Evolutionary conservation across 768 basidiomycete species (phyloP).

Genomic region (Amanita jacksonii): DNA sequence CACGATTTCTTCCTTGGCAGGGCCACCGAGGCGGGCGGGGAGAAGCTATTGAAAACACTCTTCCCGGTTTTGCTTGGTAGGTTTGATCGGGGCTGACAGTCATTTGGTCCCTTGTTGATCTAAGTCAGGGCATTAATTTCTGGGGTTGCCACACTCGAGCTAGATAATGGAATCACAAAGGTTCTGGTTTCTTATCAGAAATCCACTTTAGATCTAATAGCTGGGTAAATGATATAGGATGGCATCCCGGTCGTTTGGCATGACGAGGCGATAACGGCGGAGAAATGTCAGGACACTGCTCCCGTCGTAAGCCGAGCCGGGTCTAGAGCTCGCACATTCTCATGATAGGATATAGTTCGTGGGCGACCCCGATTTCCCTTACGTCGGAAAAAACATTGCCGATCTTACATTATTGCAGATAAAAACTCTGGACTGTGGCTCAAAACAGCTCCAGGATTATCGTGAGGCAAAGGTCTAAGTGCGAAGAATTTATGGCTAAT

Average conservation of each 20-base stretch:
- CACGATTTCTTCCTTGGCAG: no score
- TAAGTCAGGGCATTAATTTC: slow-evolving; percentile 57
- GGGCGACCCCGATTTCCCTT: slow-evolving; percentile 56
- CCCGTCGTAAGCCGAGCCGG: slow-evolving; percentile 37
- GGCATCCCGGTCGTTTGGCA: slow-evolving; percentile 76
- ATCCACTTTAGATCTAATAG: neutral
- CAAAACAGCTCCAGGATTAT: slow-evolving; percentile 44
- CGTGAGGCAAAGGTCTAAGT: slow-evolving; percentile 30
- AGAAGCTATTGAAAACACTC: slow-evolving; percentile 60
- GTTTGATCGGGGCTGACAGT: slow-evolving; percentile 9
- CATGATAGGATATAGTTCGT: slow-evolving; percentile 29
- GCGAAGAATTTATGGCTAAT: neutral
- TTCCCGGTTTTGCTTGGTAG: slow-evolving; percentile 73
- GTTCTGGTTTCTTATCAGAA: slow-evolving; percentile 22
- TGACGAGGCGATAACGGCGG: slow-evolving; percentile 52
- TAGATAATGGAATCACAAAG: slow-evolving; percentile 72
- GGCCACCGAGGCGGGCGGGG: slow-evolving; percentile 74
- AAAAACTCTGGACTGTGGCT: slow-evolving; percentile 76
- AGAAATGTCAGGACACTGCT: slow-evolving; percentile 61
- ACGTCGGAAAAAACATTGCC: slow-evolving; percentile 68
- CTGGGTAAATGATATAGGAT: slow-evolving; percentile 44
- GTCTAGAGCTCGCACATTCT: neutral
- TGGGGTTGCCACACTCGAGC: slow-evolving; percentile 67
- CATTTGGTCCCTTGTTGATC: slow-evolving; percentile 7
- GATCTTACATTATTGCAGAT: slow-evolving; percentile 73